Percentiles rank a stretch among this genome's conserved stretches.
phyloP scores from a whole-genome alignment of 164 flowering plant genomes.

The Macadamia integrifolia region DNA sequence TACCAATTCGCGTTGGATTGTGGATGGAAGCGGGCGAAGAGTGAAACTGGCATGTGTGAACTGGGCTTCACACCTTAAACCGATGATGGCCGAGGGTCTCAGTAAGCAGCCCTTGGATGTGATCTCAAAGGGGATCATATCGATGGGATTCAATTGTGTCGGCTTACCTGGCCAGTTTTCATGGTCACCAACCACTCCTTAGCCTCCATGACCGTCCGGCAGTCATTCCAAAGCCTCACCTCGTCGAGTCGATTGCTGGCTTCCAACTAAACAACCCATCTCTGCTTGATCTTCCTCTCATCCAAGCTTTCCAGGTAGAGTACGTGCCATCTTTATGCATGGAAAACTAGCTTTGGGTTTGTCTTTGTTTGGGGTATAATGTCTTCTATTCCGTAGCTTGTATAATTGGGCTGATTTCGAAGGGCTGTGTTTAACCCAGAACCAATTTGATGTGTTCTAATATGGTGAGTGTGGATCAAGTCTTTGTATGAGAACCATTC shows the following conservation, averaged over 20 bases:
- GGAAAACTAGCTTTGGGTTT: no score
- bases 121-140: neutral
- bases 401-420: no score
- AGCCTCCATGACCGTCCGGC: neutral
- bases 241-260: neutral
- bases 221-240: neutral
- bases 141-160: neutral
- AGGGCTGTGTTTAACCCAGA: no score
- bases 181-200: neutral
- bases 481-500: no score
- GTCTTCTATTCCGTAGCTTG: no score
- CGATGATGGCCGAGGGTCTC: neutral
- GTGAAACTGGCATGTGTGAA: neutral
- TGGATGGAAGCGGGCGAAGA: neutral
- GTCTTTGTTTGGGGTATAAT: no score
- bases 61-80: neutral
- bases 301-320: no score
- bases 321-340: no score
- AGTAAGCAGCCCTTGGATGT: neutral
- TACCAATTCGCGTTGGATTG: neutral
- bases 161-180: neutral
- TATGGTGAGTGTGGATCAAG: no score
- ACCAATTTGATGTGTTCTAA: no score
- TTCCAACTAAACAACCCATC: neutral
- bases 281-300: no score